These are phyloP conservation scores for Hymenoscyphus linearis DNA, from an alignment of 2,329 filamentous ascomycete species.

Conservation along the genomic window DNA sequence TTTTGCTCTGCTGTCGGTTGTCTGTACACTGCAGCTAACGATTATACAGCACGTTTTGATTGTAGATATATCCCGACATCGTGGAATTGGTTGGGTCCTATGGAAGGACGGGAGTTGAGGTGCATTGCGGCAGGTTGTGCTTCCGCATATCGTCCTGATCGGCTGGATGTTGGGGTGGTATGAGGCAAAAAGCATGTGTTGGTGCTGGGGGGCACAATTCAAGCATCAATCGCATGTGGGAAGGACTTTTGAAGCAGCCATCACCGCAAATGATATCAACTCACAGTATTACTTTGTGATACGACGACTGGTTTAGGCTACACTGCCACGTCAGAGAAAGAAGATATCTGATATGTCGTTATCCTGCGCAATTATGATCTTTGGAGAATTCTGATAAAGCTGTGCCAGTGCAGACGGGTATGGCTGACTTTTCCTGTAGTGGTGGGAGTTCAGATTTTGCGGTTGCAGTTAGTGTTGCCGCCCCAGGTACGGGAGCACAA, in stretches of 20 bases:
- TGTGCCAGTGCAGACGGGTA: slow-evolving; percentile 14
- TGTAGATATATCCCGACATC: slow-evolving; percentile 9
- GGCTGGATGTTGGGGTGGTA: neutral
- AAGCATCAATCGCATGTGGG: slow-evolving; percentile 1
- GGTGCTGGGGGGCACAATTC: slow-evolving; percentile 1
- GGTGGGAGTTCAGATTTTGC: slow-evolving; percentile 5
- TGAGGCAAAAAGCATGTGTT: neutral
- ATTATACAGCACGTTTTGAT: slow-evolving; percentile 6
- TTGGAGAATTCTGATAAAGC: slow-evolving; percentile 9
- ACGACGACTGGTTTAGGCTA: slow-evolving; percentile 2
- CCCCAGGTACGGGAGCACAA: neutral
- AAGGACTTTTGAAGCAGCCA: neutral
- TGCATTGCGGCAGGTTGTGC: slow-evolving; percentile 13
- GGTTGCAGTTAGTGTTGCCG: neutral
- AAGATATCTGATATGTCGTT: slow-evolving; percentile 12
- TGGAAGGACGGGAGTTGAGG: slow-evolving; percentile 8
- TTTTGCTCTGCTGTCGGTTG: slow-evolving; percentile 5
- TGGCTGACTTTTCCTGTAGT: slow-evolving; percentile 6
- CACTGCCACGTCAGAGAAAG: slow-evolving; percentile 9
- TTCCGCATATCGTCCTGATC: slow-evolving; percentile 10
- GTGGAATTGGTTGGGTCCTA: slow-evolving; percentile 7
- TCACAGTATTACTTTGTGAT: slow-evolving; percentile 6
- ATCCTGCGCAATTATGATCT: slow-evolving; percentile 19
- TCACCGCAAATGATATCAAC: slow-evolving; percentile 11
- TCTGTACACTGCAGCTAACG: neutral